Conservation (phyloP, 2,329 filamentous ascomycete genomes). For the Cladophialophora carrionii region DNA sequence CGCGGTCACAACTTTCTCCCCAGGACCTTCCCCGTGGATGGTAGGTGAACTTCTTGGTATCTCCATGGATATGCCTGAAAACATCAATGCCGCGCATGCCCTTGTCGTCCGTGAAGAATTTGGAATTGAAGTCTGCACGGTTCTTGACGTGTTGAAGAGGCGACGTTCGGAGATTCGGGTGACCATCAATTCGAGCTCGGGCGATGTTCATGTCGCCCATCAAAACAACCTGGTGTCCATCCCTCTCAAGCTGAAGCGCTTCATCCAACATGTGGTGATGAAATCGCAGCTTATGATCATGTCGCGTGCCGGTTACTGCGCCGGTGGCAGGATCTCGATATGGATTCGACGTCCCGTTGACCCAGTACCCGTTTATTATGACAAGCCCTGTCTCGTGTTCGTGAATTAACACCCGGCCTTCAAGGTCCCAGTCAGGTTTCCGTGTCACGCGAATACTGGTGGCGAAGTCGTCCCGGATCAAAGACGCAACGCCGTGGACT, state of each 20-base stretch:
- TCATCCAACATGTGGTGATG: slow-evolving; percentile 54
- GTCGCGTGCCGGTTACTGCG: slow-evolving; percentile 50
- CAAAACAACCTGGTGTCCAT: slow-evolving; percentile 53
- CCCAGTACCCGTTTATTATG: slow-evolving; percentile 58
- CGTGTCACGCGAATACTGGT: slow-evolving; percentile 42
- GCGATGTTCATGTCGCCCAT: slow-evolving; percentile 60
- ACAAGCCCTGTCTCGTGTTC: slow-evolving; percentile 27
- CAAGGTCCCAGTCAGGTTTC: slow-evolving; percentile 55
- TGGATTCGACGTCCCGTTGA: slow-evolving; percentile 54
- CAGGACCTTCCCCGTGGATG: slow-evolving; percentile 51
- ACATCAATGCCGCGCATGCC: slow-evolving; percentile 51
- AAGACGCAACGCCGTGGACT: slow-evolving; percentile 57
- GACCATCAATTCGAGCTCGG: slow-evolving; percentile 49
- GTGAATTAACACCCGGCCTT: slow-evolving; percentile 56
- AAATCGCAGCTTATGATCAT: slow-evolving; percentile 57
- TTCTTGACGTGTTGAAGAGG: slow-evolving; percentile 56
- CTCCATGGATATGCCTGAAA: slow-evolving; percentile 52
- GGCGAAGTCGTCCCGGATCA: slow-evolving; percentile 53
- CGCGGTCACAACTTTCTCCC: slow-evolving; percentile 58
- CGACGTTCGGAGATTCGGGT: slow-evolving; percentile 52
- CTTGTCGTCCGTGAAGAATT: slow-evolving; percentile 49
- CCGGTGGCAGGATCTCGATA: slow-evolving; percentile 50
- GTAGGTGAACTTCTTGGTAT: slow-evolving; percentile 55
- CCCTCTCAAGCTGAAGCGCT: slow-evolving; percentile 46
- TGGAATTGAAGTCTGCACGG: slow-evolving; percentile 55